These are phyloP conservation scores for Cutaneotrichosporon daszewskae DNA, from an alignment of 1,284 basidiomycete genomes.

Conservation along the genomic window DNA sequence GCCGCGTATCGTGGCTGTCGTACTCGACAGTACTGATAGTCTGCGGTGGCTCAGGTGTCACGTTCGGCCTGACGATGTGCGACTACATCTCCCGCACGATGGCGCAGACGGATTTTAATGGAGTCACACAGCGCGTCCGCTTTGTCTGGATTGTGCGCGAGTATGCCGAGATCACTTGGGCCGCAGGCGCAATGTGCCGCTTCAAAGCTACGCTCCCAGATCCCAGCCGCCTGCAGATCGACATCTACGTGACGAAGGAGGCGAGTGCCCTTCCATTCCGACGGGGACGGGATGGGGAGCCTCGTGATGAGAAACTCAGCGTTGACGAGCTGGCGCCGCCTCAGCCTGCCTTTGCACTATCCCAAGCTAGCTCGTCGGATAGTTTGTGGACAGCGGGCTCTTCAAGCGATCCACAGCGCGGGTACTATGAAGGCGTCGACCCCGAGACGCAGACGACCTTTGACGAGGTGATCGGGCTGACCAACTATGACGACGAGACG, in stretches of 20 bases:
- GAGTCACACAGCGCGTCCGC: slow-evolving; percentile 58
- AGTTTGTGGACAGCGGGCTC: too few species aligned
- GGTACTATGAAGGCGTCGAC: slow-evolving; percentile 8
- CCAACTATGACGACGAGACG: slow-evolving; percentile 76
- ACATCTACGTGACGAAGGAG: slow-evolving; percentile 70
- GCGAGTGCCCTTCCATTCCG: not conserved
- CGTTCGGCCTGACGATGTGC: slow-evolving; percentile 67
- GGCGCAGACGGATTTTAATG: slow-evolving; percentile 46
- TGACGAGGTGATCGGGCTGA: slow-evolving; percentile 54
- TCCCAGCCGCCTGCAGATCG: slow-evolving; percentile 59
- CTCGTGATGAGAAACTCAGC: not conserved
- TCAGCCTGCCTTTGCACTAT: not conserved
- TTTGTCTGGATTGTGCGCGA: slow-evolving; percentile 82
- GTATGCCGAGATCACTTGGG: slow-evolving; percentile 77
- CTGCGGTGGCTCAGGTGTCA: slow-evolving; percentile 73
- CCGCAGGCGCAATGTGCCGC: slow-evolving; percentile 61
- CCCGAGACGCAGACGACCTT: slow-evolving; percentile 3
- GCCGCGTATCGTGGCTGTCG: slow-evolving; percentile 60
- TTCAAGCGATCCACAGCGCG: too few species aligned
- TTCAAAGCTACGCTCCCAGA: slow-evolving; percentile 61
- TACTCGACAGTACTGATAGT: slow-evolving; percentile 65
- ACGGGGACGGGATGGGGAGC: too few species aligned
- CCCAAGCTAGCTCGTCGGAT: too few species aligned
- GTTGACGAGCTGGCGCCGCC: slow-evolving; percentile 2
- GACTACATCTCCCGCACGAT: slow-evolving; percentile 66